Evolutionary conservation across 2,329 filamentous ascomycete genomes (phyloP).

Genomic region (Talaromyces sp.): DNA sequence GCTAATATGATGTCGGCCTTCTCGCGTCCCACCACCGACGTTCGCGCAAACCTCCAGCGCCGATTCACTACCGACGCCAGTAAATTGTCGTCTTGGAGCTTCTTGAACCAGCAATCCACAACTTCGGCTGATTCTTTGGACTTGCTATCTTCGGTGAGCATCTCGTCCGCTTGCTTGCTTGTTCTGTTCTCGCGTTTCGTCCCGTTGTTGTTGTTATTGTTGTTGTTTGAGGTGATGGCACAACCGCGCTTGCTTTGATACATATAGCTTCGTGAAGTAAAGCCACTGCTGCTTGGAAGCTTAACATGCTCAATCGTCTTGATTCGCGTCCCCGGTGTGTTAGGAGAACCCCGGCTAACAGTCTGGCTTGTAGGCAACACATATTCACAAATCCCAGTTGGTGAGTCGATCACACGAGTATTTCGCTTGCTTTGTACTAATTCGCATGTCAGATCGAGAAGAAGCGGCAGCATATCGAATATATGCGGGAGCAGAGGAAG

Average conservation of each 20-base stretch:
- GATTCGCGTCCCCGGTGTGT: neutral
- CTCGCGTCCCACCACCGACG: conserved; percentile 57
- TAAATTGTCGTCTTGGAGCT: conserved; percentile 69
- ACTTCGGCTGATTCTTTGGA: conserved; percentile 52
- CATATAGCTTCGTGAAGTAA: neutral
- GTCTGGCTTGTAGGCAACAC: conserved; percentile 20
- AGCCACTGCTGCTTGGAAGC: neutral
- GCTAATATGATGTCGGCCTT: conserved; percentile 58
- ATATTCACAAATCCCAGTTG: conserved; percentile 23
- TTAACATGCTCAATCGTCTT: neutral
- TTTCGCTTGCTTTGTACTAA: neutral
- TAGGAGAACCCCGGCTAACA: neutral
- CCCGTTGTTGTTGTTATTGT: neutral
- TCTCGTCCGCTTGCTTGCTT: conserved; percentile 6
- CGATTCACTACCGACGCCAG: conserved; percentile 91
- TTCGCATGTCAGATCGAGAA: conserved; percentile 67
- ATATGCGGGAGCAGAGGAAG: conserved; percentile 79
- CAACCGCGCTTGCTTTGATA: neutral
- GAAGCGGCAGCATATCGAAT: conserved; percentile 88
- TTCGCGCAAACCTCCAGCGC: conserved; percentile 72
- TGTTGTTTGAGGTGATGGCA: neutral
- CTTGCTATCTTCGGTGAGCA: conserved; percentile 50
- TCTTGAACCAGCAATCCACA: conserved; percentile 53
- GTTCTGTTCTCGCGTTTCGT: neutral
- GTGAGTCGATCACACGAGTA: conserved; percentile 16